These are phyloP conservation scores for Pyrus pyrifolia DNA, from an alignment of 306 rosid species.

Conservation along the genomic window DNA sequence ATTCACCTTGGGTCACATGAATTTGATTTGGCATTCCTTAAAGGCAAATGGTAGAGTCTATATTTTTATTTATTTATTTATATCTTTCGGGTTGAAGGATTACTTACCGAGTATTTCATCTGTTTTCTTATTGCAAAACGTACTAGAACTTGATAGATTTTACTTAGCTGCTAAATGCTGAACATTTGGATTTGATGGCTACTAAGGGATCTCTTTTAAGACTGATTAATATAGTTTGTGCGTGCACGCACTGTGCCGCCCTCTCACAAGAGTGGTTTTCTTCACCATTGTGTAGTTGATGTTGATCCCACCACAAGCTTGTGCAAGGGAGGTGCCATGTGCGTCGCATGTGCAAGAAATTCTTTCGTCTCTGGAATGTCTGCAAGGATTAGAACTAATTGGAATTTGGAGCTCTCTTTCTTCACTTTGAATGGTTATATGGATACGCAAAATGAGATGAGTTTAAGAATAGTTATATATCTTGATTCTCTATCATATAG, in stretches of 20 bases:
- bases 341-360: background rate
- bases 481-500: slow-evolving; percentile 1
- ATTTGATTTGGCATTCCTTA: too few relatives aligned
- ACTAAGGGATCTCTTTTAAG: background rate
- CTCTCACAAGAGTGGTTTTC: background rate
- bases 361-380: background rate
- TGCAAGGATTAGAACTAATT: background rate
- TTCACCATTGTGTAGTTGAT: background rate
- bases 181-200: background rate
- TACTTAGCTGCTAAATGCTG: background rate
- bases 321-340: background rate
- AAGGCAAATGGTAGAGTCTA: too few relatives aligned
- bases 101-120: background rate
- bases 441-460: background rate
- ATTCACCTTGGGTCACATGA: too few relatives aligned
- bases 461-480: background rate
- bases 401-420: background rate
- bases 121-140: background rate
- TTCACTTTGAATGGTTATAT: too few relatives aligned
- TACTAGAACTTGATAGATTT: background rate
- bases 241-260: background rate
- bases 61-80: too few relatives aligned
- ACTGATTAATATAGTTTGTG: background rate
- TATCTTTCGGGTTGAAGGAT: background rate
- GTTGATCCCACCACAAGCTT: background rate